Conservation (phyloP, 2,329 filamentous ascomycete genomes). For the Venturia oleaginea region DNA sequence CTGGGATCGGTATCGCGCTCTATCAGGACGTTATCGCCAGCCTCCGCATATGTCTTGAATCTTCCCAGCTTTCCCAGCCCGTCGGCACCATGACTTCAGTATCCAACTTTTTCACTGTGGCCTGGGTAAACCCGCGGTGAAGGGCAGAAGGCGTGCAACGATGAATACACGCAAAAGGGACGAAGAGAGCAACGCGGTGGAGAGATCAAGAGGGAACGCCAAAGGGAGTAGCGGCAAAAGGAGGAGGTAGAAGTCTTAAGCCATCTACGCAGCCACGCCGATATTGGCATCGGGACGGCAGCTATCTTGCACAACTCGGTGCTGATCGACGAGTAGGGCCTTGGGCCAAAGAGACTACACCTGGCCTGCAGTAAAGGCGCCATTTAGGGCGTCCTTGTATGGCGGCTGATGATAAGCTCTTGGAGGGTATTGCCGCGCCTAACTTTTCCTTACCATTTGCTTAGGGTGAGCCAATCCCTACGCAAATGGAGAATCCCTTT, state of each 20-base stretch:
- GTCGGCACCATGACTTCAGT: conserved; percentile 5
- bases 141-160: background rate
- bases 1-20: background rate
- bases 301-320: background rate
- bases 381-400: background rate
- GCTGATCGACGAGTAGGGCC: conserved; percentile 3
- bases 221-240: background rate
- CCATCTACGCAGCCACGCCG: background rate
- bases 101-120: background rate
- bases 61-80: conserved; percentile 3
- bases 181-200: background rate
- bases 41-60: background rate
- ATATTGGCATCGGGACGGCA: background rate
- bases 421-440: background rate
- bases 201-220: background rate
- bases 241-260: background rate
- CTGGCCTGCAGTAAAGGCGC: background rate
- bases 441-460: background rate
- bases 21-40: conserved; percentile 1
- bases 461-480: background rate
- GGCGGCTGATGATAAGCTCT: conserved; percentile 1
- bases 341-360: background rate
- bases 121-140: background rate
- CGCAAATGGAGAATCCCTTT: background rate
- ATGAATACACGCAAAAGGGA: background rate